Evolutionary conservation across 345 rosid genomes (phyloP).

Genomic region (Psidium friedrichsthalianum): DNA sequence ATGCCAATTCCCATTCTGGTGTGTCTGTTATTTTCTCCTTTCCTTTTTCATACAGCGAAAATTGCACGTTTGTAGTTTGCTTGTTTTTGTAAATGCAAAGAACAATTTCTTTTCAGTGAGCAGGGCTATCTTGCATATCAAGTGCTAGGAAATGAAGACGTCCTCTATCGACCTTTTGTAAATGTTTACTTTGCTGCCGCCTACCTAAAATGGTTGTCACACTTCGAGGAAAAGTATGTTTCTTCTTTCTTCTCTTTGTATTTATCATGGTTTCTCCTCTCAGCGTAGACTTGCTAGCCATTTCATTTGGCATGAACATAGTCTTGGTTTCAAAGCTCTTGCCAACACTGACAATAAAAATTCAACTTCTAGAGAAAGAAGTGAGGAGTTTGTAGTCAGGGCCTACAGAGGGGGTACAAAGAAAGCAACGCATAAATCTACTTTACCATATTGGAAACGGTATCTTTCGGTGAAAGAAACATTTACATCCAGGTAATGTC

Average conservation of each 20-base stretch:
- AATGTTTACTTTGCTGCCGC: conserved; percentile 87
- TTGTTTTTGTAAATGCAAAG: conserved; percentile 2
- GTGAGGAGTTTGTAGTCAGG: conserved; percentile 83
- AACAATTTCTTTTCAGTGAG: conserved; percentile 38
- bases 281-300: not conserved
- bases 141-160: conserved; percentile 46
- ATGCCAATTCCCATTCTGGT: not conserved
- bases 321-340: not conserved
- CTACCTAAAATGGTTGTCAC: conserved; percentile 70
- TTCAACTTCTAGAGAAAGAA: conserved; percentile 50
- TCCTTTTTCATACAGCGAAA: not conserved
- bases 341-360: conserved; percentile 2
- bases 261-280: not conserved
- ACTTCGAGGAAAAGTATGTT: conserved; percentile 55
- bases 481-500: conserved; percentile 57
- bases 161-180: conserved; percentile 68
- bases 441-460: conserved; percentile 74
- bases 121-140: conserved; percentile 44
- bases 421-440: conserved; percentile 78
- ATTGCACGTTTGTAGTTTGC: not conserved
- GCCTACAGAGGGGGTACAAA: conserved; percentile 74
- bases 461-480: conserved; percentile 71
- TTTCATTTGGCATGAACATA: not conserved
- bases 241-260: not conserved
- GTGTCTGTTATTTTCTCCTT: not conserved